Base-by-base conservation (phyloP, 208 protist species). In the Vickermania ingenoplastis region DNA sequence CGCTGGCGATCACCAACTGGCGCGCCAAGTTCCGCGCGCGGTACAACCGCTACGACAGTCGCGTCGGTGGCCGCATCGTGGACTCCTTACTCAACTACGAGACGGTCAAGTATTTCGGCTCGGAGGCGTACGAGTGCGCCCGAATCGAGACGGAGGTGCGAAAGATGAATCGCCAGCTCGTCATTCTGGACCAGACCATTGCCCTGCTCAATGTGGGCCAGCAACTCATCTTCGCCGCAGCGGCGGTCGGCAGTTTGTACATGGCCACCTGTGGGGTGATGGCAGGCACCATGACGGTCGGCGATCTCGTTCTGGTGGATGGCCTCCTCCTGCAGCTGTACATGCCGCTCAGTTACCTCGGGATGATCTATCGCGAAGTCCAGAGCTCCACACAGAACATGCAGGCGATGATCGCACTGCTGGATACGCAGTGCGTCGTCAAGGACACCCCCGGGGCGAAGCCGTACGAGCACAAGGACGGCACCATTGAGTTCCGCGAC, bases 331-430 rank as follows among this genome's bases (percentile, higher is more conserved):
- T 97, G 69, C 96, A 98, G 77, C 84, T 99, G 14, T 97, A 96
- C 68, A 82, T 91, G 59, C 97, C 97, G n/a, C 84, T 99, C n/a
- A 98, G 96, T 69, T 97, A 87, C 65, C 81, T 98, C 26, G 97
- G 97, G 55, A 95, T 94, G 66, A 88, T 97, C 30, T 98, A 98
- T 71, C 79, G 97, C 25, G 90, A 96, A 63, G 69, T 97, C 11
- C 87, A 95, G 59, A 79, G 88, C 36, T 89, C 91, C 22, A 89
- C 94, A 31, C 93, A 94, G 63, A 97, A 98, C 65, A 97, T 98
- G 89, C 89, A 97, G 74, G 83, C 85, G 24, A 92, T 98, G 87
- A 92, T 97, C 27, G 70, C 69, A 3, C 74, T 98, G 45, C 71
- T 96, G 21, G 79, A 95, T 61, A 65, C 85, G 53, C 28, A 77